Evolutionary conservation across 1,284 basidiomycete species (phyloP), one percentile per base, ranked within the genome.

Genomic region (Takashimella koratensis): DNA sequence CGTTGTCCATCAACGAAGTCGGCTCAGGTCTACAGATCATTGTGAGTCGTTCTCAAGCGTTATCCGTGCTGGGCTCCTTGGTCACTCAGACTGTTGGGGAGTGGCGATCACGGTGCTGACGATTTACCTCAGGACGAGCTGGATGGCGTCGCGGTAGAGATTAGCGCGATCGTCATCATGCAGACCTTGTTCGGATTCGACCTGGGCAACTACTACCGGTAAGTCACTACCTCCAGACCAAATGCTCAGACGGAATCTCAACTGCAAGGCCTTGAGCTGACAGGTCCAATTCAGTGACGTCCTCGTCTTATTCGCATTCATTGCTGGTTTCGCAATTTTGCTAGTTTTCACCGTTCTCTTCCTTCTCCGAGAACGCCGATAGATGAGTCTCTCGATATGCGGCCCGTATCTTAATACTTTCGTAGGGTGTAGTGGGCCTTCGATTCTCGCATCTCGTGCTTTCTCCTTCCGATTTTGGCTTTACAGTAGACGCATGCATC

Each of bases 1-100:
- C 90, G 10, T 78, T 94, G 8, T 80, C 86, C 3, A 87, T 94
- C 27, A 95, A 95, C 70, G 92, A 94, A 70, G 88, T 95, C 19
- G 84, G 84, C 36, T 84, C 86, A 1, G 91, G 90, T 3, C 77
- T 94, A 30, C 83, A 86, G 82, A 94, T 95, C 51, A 53, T 66
- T 47, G 67, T 65, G 45, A 53, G 63, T 57, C 12, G n/a, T 12
- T 26, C 11, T 47, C 4, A 26, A 13, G 10, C 44, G 22, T n/a
- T 11, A 19, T n/a, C n/a, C n/a, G n/a, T n/a, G n/a, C n/a, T n/a
- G n/a, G n/a, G n/a, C n/a, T n/a, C n/a, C n/a, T n/a, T n/a, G n/a
- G n/a, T n/a, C n/a, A n/a, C n/a, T n/a, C n/a, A n/a, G n/a, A n/a
- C n/a, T n/a, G n/a, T n/a, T n/a, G n/a, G n/a, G n/a, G n/a, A n/a